Evolutionary conservation across 768 basidiomycete species (phyloP).

Genomic region (Strobilomyces dryophilus): DNA sequence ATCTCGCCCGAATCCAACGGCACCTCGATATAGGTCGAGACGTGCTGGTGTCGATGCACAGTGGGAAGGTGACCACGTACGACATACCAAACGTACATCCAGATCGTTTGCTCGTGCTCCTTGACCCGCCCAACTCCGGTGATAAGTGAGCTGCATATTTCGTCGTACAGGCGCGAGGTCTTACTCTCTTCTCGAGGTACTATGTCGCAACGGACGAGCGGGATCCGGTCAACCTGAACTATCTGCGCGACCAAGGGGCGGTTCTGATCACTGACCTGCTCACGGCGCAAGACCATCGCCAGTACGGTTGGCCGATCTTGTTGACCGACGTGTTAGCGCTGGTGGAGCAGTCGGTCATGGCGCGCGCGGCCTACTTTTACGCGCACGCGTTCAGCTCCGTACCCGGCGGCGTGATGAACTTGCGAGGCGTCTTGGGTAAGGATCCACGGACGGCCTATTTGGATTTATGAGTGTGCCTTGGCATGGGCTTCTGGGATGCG

Average conservation of each 20-base stretch:
- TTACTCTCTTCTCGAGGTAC: conserved; percentile 17
- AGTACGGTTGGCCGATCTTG: conserved; percentile 40
- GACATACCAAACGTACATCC: conserved; percentile 20
- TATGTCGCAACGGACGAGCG: conserved; percentile 44
- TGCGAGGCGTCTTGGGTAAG: conserved; percentile 37
- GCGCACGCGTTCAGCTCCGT: conserved; percentile 39
- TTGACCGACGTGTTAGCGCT: conserved; percentile 41
- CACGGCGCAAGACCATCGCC: conserved; percentile 37
- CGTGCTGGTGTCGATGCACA: conserved; percentile 19
- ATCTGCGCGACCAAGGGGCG: conserved; percentile 34
- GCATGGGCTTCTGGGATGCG: too few species aligned
- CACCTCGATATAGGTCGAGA: conserved; percentile 20
- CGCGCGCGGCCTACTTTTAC: conserved; percentile 38
- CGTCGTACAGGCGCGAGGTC: not conserved
- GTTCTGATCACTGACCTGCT: conserved; percentile 40
- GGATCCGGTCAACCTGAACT: conserved; percentile 27
- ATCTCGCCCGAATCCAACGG: conserved; percentile 32
- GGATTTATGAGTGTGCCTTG: conserved; percentile 17
- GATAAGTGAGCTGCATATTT: conserved; percentile 16
- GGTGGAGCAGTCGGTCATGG: conserved; percentile 39
- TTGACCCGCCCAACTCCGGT: conserved; percentile 22
- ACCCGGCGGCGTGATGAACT: conserved; percentile 38
- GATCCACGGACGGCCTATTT: conserved; percentile 39
- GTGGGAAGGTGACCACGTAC: conserved; percentile 13
- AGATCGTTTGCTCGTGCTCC: conserved; percentile 16